Base-by-base conservation (phyloP, 2,329 filamentous ascomycete genomes). In the Fusarium subglutinans region DNA sequence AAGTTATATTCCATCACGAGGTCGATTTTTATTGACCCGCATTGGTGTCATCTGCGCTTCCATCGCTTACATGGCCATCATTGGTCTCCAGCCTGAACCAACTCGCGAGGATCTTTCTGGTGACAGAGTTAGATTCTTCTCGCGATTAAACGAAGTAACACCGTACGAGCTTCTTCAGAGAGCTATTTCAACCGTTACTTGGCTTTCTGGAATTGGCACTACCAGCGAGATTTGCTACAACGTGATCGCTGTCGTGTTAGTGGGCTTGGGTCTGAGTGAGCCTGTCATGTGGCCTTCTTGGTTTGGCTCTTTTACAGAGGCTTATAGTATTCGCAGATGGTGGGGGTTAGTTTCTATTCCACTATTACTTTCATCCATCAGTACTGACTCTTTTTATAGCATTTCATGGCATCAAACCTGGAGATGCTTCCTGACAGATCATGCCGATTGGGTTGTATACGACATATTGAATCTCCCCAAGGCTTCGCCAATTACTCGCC, bases 321-420 rank as follows among this genome's bases (percentile, higher is more conserved):
- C 44, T 47, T 47, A 47, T 14, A 47, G 44, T 28, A 24, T 47
- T 11, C 44, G 24, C 44, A 47, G 44, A 18, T 47, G 44, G 44
- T 47, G 44, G 44, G 24, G 44, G 44, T 47, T 5, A 13, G 24
- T 47, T 43, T n/a, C 0, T 2, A 28, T 47, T 47, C 26, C 24
- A 28, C 12, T 1, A 28, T 22, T 13, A 22, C 7, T 14, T 20
- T 5, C 10, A 28, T 4, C 3, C 0, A 14, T 10, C 5, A 20
- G 5, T 47, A 14, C 44, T 47, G 17, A 47, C 44, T 28, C 17
- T 4, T 11, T 26, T 47, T 28, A 13, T 20, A 47, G 44, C 44
- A 9, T 47, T 14, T 28, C 44, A 14, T 28, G 44, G 44, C 44
- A 47, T 47, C 44, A 47, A 47, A 47, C 44, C 24, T 47, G 44